Evolutionary conservation across 345 rosid species (phyloP).

Genomic region (Anacardium occidentale): DNA sequence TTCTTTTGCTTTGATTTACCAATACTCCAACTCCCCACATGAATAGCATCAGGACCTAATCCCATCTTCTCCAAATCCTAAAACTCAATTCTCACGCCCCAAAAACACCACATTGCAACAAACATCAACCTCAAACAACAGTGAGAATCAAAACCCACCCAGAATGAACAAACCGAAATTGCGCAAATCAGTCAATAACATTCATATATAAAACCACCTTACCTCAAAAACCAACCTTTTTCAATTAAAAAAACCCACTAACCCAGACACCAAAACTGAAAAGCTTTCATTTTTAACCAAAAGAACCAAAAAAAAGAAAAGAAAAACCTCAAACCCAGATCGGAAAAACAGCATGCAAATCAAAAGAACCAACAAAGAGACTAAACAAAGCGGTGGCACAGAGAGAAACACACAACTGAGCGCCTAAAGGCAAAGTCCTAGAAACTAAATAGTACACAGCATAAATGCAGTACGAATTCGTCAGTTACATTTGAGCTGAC

Average conservation of each 20-base stretch:
- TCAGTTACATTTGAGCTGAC: slow-evolving; percentile 20
- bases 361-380: not conserved
- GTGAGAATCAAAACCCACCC: not conserved
- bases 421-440: not conserved
- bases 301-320: not conserved
- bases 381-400: not conserved
- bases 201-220: not conserved
- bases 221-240: not conserved
- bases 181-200: not conserved
- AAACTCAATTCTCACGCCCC: not conserved
- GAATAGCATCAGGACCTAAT: slow-evolving; percentile 26
- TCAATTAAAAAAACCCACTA: not conserved
- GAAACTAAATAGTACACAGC: not conserved
- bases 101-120: not conserved
- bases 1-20: slow-evolving; percentile 32
- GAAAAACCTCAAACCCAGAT: slow-evolving; percentile 10
- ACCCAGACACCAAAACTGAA: not conserved
- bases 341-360: slow-evolving; percentile 6
- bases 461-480: slow-evolving; percentile 6
- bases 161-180: not conserved
- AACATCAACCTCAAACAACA: slow-evolving; percentile 8
- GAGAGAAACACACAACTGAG: not conserved
- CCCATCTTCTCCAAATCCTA: slow-evolving; percentile 26
- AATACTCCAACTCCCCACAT: slow-evolving; percentile 25
- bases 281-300: slow-evolving; percentile 6